These are phyloP conservation scores for Sphaerulina musiva DNA, from an alignment of 2,329 filamentous ascomycete genomes.

Conservation along the genomic window DNA sequence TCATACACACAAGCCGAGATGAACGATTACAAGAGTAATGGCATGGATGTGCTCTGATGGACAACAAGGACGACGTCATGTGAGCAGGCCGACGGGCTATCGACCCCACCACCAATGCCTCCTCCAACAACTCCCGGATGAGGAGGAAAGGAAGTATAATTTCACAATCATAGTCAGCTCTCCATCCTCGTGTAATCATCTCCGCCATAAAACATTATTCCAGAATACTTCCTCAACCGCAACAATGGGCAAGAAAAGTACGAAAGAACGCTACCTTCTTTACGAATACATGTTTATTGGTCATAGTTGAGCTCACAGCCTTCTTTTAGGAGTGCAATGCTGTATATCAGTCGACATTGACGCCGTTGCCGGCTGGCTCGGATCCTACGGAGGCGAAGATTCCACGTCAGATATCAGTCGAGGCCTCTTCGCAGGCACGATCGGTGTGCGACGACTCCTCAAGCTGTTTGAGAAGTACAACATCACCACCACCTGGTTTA, in stretches of 20 bases:
- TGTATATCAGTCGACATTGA: slow-evolving; percentile 59
- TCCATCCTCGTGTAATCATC: background rate
- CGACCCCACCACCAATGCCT: slow-evolving; percentile 8
- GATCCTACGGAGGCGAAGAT: slow-evolving; percentile 67
- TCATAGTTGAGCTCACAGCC: slow-evolving; percentile 3
- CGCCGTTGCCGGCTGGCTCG: slow-evolving; percentile 69
- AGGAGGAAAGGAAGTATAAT: slow-evolving; percentile 8
- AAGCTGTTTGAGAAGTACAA: slow-evolving; percentile 66
- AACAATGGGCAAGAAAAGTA: slow-evolving; percentile 13
- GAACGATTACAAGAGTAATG: background rate
- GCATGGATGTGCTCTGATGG: background rate
- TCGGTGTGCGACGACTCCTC: slow-evolving; percentile 59
- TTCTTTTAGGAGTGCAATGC: slow-evolving; percentile 26
- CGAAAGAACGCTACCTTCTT: no score
- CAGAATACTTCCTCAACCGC: background rate
- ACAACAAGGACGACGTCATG: slow-evolving; percentile 5
- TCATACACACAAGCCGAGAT: background rate
- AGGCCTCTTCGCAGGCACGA: slow-evolving; percentile 59
- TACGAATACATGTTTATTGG: background rate
- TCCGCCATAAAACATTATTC: no score
- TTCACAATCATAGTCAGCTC: no score
- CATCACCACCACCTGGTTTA: slow-evolving; percentile 64
- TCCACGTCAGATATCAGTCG: slow-evolving; percentile 62
- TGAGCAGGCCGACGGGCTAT: background rate
- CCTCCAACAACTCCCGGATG: background rate